phyloP scores from a whole-genome alignment of 805 yeast genomes.

The Pichia nakasei region DNA sequence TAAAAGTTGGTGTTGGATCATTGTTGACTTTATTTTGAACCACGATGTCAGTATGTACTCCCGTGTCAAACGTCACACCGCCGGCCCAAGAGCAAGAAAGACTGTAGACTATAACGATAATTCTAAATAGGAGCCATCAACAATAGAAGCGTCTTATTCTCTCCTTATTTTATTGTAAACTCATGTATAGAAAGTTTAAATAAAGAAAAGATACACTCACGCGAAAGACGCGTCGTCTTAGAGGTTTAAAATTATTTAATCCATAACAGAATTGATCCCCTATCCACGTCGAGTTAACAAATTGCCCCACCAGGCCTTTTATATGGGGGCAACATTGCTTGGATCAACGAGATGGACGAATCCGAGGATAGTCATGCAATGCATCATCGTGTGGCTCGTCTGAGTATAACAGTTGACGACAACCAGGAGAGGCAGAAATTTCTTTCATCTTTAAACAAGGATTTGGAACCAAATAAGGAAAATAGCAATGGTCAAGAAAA shows the following conservation, averaged over 20 bases:
- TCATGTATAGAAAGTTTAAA: too few relatives aligned
- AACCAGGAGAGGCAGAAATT: conserved; percentile 13
- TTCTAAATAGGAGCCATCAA: conserved; percentile 14
- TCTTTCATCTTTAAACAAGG: conserved; percentile 7
- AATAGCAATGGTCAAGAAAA: not conserved
- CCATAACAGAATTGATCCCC: too few relatives aligned
- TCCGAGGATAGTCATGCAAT: conserved; percentile 12
- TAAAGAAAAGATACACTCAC: too few relatives aligned
- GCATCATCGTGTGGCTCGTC: conserved; percentile 21
- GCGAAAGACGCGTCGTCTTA: too few relatives aligned
- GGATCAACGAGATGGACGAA: not conserved
- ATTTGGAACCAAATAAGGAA: not conserved
- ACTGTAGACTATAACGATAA: conserved; percentile 27
- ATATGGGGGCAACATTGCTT: too few relatives aligned
- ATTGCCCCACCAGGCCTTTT: too few relatives aligned
- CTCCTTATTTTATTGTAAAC: too few relatives aligned
- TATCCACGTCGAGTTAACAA: too few relatives aligned
- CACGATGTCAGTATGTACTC: conserved; percentile 66
- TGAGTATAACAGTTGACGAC: conserved; percentile 22
- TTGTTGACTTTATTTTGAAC: conserved; percentile 61
- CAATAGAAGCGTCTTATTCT: too few relatives aligned
- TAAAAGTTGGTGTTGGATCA: conserved; percentile 68
- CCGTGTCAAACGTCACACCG: conserved; percentile 60
- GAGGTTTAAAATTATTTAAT: too few relatives aligned
- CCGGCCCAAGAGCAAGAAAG: conserved; percentile 27